Percentiles rank a stretch among this genome's conserved stretches.
These are phyloP conservation scores for Pseudogymnoascus sp. DNA, from an alignment of 2,329 filamentous ascomycete genomes.

Conservation along the genomic window DNA sequence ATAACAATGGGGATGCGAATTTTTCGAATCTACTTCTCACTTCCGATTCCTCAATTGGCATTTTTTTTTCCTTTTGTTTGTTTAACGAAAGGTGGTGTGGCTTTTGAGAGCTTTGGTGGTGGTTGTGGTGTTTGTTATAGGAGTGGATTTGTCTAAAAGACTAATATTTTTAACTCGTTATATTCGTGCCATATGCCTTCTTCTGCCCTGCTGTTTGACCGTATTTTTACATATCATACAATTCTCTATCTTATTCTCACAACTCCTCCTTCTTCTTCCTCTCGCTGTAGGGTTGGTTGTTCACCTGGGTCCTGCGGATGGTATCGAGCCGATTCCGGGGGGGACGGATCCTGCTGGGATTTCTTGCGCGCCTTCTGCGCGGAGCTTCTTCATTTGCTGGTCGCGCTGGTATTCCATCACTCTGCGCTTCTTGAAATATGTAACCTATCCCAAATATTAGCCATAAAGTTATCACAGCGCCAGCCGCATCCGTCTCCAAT, in stretches of 20 bases:
- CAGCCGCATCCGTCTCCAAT: not conserved
- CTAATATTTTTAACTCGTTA: conserved; percentile 3
- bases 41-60: not conserved
- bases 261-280: not conserved
- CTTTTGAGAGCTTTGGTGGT: not conserved
- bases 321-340: conserved; percentile 8
- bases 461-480: not conserved
- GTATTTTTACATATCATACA: conserved; percentile 2
- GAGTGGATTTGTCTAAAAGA: conserved; percentile 1
- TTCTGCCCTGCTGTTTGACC: not conserved
- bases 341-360: conserved; percentile 31
- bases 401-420: conserved; percentile 88
- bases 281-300: not conserved
- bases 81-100: not conserved
- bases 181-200: not conserved
- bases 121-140: not conserved
- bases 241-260: not conserved
- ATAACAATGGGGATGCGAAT: not conserved
- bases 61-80: not conserved
- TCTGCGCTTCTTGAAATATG: conserved; percentile 95
- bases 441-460: conserved; percentile 50
- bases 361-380: conserved; percentile 61
- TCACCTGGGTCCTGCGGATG: conserved; percentile 1
- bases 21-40: not conserved
- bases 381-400: conserved; percentile 65